phyloP scores from a whole-genome alignment of 1,284 basidiomycete species.

The Heimioporus retisporus region DNA sequence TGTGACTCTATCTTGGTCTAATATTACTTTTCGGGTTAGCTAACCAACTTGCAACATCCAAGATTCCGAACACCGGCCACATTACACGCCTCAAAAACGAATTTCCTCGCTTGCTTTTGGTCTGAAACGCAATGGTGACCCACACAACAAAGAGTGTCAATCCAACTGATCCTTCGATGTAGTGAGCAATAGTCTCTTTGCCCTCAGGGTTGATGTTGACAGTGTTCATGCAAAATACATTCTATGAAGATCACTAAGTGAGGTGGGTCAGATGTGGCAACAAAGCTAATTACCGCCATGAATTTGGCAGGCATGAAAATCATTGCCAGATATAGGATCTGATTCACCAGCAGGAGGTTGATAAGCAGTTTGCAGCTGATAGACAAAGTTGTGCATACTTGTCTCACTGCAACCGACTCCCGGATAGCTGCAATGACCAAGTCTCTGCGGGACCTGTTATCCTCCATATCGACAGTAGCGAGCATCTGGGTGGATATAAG shows the following conservation, averaged over 20 bases:
- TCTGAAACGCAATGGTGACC: constrained; percentile 45
- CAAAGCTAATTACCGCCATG: constrained; percentile 52
- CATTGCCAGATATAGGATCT: constrained; percentile 65
- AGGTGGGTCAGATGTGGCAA: background rate
- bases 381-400: constrained; percentile 38
- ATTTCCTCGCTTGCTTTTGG: constrained; percentile 28
- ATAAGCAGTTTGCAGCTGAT: background rate
- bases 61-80: constrained; percentile 32
- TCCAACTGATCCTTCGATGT: constrained; percentile 51
- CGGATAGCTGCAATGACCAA: constrained; percentile 58
- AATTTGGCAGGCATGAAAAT: constrained; percentile 66
- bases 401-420: constrained; percentile 65
- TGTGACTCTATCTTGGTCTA: no score
- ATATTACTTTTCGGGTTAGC: no score
- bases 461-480: constrained; percentile 60
- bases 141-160: constrained; percentile 60
- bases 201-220: constrained; percentile 44
- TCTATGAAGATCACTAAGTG: constrained; percentile 27
- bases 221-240: constrained; percentile 61
- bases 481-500: constrained; percentile 50
- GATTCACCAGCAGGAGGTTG: background rate
- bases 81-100: constrained; percentile 28
- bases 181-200: constrained; percentile 49
- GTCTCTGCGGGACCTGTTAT: constrained; percentile 57
- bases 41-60: no score